phyloP scores from a whole-genome alignment of 345 rosid genomes.

The Brassica rapa region DNA sequence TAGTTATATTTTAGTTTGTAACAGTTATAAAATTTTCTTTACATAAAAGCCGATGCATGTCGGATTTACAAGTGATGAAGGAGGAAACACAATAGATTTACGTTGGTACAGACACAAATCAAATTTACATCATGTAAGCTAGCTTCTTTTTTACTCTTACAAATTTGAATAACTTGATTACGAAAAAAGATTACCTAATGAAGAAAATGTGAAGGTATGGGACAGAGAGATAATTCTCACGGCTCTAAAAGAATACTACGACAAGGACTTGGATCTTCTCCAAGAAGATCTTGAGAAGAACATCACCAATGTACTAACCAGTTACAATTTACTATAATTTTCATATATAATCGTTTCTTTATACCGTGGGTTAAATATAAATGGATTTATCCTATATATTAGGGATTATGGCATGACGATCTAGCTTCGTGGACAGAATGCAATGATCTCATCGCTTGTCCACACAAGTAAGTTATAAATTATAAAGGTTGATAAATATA shows the following conservation, averaged over 20 bases:
- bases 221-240: constrained; percentile 86
- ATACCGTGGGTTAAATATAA: neutral
- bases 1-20: neutral
- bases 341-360: neutral
- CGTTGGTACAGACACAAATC: constrained; percentile 93
- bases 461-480: constrained; percentile 54
- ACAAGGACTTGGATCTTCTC: constrained; percentile 70
- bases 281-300: constrained; percentile 64
- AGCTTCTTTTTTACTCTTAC: constrained; percentile 21
- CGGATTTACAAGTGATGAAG: constrained; percentile 80
- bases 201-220: constrained; percentile 62
- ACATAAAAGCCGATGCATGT: constrained; percentile 76
- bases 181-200: neutral
- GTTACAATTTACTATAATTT: neutral
- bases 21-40: neutral
- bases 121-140: constrained; percentile 83
- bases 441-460: constrained; percentile 63
- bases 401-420: constrained; percentile 91
- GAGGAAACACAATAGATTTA: constrained; percentile 80
- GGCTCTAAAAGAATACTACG: constrained; percentile 71
- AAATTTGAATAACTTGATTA: neutral
- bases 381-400: constrained; percentile 3
- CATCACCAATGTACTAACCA: constrained; percentile 64
- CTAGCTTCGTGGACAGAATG: constrained; percentile 73
- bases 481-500: too few species aligned